Base-by-base conservation (phyloP, 306 rosid genomes). In the Cotoneaster glaucophyllus region DNA sequence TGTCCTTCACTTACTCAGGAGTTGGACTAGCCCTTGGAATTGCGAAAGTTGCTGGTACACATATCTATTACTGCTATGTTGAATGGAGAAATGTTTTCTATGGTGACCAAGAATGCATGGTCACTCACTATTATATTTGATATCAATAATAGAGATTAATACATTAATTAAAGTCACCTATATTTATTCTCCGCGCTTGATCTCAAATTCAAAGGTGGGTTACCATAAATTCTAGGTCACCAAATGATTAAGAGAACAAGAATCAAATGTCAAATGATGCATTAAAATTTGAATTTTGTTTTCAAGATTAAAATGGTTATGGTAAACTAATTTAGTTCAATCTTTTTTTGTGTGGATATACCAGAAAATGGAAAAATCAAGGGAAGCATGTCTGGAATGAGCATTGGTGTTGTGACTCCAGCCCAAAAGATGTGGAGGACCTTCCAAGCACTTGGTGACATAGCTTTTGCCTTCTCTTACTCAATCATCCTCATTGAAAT, bases 391-490 rank as follows among this genome's bases (percentile, higher is more conserved):
- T 86, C 88, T 1, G 98, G 98, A 34, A 45, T 93, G 53, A 80
- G 71, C 48, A 61, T 85, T 29, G 93, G 92, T n/a, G 10, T 82
- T 59, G 93, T 91, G 57, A 88, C 96, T 63, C 73, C 85, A 73
- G 69, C 88, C 11, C 79, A 88, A 9, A 93, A 93, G 75, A 76
- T 85, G 32, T 91, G 98, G 97, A 83, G 88, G 74, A 89, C 87
- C 79, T 89, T 89, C 79, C 92, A 88, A 86, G 93, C 98, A 72
- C 89, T 91, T 75, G 97, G 98, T 44, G 85, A 91, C 85, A 86
- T 91, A 37, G 97, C 98, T 77, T 93, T 93, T 79, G 98, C 98
- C 12, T 91, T 88, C 81, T 93, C 97, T 17, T 93, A 86, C 88
- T 93, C 98, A 17, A 70, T 87, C 76, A 87, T 91, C 85, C 93